Conservation (phyloP, 768 basidiomycete species). For the Pulveroboletus frians region DNA sequence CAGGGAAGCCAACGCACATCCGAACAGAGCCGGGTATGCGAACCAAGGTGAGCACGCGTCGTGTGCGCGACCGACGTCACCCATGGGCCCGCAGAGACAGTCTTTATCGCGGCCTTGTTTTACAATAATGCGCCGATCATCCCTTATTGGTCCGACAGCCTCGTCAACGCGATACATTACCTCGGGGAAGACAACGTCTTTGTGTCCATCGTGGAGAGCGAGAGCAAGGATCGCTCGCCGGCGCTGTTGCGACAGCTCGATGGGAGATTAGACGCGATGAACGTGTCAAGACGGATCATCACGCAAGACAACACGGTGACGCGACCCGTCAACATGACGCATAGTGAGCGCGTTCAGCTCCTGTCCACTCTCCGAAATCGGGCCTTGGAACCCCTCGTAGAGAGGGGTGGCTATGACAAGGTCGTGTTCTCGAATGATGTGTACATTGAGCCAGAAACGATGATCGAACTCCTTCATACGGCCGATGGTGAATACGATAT, state of each 20-base stretch:
- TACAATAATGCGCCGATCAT: constrained; percentile 35
- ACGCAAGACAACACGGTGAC: constrained; percentile 4
- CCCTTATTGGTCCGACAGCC: constrained; percentile 35
- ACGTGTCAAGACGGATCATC: constrained; percentile 12
- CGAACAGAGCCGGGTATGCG: constrained; percentile 11
- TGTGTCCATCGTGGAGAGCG: constrained; percentile 39
- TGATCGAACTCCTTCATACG: constrained; percentile 38
- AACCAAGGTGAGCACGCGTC: constrained; percentile 7
- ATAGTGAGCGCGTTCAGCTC: not conserved
- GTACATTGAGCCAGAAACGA: constrained; percentile 35
- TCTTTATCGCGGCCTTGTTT: constrained; percentile 33
- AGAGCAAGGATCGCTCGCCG: constrained; percentile 18
- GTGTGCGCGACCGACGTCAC: not conserved
- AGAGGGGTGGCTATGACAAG: constrained; percentile 33
- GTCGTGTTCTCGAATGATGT: constrained; percentile 43
- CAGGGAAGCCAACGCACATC: constrained; percentile 9
- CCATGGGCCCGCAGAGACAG: constrained; percentile 4
- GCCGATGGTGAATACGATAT: constrained; percentile 38
- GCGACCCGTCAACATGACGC: constrained; percentile 2
- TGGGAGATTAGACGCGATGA: constrained; percentile 6
- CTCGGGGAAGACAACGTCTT: constrained; percentile 41
- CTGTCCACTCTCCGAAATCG: constrained; percentile 34
- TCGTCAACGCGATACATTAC: constrained; percentile 33
- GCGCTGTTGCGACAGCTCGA: constrained; percentile 9
- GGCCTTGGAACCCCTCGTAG: constrained; percentile 37